Evolutionary conservation across 163 green algal genomes (phyloP), one percentile per base, ranked within the genome.

Genomic region (Trebouxia gelatinosa): DNA sequence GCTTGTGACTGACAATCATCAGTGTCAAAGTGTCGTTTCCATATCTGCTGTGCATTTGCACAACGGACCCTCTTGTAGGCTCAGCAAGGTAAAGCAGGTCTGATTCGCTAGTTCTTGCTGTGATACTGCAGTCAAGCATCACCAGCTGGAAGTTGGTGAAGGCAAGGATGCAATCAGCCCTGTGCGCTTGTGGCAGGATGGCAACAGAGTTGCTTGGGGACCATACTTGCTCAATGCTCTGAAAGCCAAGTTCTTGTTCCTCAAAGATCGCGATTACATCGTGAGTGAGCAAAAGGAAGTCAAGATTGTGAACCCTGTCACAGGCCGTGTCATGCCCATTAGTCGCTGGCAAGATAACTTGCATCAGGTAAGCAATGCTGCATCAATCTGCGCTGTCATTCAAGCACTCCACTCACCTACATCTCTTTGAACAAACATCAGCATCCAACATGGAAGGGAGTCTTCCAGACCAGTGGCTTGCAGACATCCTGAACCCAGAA

Each of bases 291-390:
- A 93, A 58, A 86, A 82, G 23, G 64, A 93, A 71, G 91, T 95
- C 38, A 83, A 91, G 3, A 95, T 98, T 65, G 82, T 98, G n/a
- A 89, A 98, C 80, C 82, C 89, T 71, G 85, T 74, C 66, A 98
- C 91, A 0, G 94, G 94, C 7, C 87, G 94, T 28, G 80, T 94
- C 17, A 74, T 83, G 50, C 31, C 80, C 26, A 84, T 85, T 29
- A 91, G 84, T 51, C 81, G 93, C 29, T 97, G 87, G 87, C 85
- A 86, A 26, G 83, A 92, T 31, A 80, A 81, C 29, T 43, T 92
- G 35, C 90, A 92, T 79, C 84, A 92, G 72, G 80, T 85, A 37
- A 21, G 23, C 13, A 6, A 40, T 29, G 34, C 50, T 50, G 6
- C 29, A 32, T 31, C 13, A n/a, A 32, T 65, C 67, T 17, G 23